Conservation (phyloP, 106 monocot genomes). For the Allium fistulosum region DNA sequence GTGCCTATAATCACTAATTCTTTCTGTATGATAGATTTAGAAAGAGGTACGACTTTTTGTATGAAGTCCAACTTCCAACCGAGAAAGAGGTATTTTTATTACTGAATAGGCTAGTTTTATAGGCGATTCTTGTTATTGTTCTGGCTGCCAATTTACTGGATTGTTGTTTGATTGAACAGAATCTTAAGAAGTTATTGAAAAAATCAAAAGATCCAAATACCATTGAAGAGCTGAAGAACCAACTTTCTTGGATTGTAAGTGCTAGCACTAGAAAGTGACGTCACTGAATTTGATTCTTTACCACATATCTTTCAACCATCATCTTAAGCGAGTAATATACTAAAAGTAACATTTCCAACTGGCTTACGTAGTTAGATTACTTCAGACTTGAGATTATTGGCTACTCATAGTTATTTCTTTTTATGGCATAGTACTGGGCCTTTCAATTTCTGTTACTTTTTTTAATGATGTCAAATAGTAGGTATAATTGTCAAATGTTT, state of each 20-base stretch:
- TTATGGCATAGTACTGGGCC: no score
- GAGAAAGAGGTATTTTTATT: constrained; percentile 59
- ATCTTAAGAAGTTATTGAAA: constrained; percentile 60
- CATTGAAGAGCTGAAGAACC: constrained; percentile 48
- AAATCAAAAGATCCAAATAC: constrained; percentile 56
- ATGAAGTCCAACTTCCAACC: constrained; percentile 70
- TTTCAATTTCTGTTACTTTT: no score
- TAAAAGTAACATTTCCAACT: no score
- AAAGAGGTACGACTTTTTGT: constrained; percentile 80
- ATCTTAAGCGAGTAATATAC: no score
- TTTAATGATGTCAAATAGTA: no score
- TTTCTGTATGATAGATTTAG: constrained; percentile 39
- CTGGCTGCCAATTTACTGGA: not conserved
- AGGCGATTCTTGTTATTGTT: not conserved
- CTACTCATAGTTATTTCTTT: no score
- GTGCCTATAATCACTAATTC: not conserved
- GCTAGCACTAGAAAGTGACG: not conserved
- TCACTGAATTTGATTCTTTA: not conserved
- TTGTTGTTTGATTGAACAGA: constrained; percentile 27
- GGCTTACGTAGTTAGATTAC: no score
- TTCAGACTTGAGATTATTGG: no score
- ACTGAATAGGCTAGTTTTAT: constrained; percentile 3
- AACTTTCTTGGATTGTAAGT: constrained; percentile 87
- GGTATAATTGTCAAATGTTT: no score
- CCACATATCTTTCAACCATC: no score